Base-by-base conservation (phyloP, 1,284 basidiomycete genomes). In the Cystobasidium sp. region DNA sequence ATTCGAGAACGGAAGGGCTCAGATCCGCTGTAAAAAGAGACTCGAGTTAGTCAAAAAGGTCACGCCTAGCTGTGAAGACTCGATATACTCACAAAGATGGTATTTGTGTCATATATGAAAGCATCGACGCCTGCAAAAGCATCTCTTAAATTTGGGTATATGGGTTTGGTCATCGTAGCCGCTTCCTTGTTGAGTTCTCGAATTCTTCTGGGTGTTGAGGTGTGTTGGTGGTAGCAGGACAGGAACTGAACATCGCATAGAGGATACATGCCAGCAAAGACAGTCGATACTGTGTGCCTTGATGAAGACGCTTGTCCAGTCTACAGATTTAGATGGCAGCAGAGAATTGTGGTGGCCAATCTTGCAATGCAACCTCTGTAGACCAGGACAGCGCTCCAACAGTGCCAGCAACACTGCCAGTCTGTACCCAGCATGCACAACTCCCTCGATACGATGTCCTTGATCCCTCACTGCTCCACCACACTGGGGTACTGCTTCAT, bases 11-110 rank as follows among this genome's bases (percentile, higher is more conserved):
- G 41, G 65, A 68, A 63, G 67, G 39, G 79, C 81, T 88, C 88
- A 95, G 92, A 91, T 92, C 93, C 93, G 93, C 95, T 96, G 95
- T 93, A 96, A 94, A 93, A 93, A 89, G 87, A 88, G 81, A 90
- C 88, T 87, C 74, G 69, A 75, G 68, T 70, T 86, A 84, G 88
- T 89, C 92, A 90, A 83, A 92, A 93, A 85, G 71, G 89, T 84
- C 85, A 84, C 4, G 4, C 12, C 24, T 5, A 22, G 18, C 20
- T 18, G 51, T 47, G 24, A 18, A 47, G n/a, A 31, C n/a, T 16
- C n/a, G 20, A 12, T 7, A 12, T 22, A 63, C 61, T 20, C 61
- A 63, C 61, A 63, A 63, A 63, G 61, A 63, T 63, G 61, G 61
- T 63, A 67, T 67, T 67, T 67, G 16, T 55, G 47, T 67, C 64